Evolutionary conservation across 331 rosid species (phyloP).

Genomic region (Stylosanthes scabra): DNA sequence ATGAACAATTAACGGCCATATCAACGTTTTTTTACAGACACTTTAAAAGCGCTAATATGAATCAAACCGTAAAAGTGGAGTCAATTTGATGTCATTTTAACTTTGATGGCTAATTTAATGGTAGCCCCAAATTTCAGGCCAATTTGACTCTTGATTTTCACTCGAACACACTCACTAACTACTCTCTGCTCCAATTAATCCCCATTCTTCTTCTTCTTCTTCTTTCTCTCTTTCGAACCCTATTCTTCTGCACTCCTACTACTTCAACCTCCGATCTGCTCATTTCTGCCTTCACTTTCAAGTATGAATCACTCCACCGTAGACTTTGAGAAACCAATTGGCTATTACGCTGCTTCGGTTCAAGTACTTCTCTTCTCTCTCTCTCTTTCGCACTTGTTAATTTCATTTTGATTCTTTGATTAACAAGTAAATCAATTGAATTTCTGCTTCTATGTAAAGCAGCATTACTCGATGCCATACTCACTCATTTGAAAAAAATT

Average conservation of each 20-base stretch:
- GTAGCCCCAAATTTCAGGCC: no score
- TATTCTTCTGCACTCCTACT: background rate
- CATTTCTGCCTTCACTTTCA: slow-evolving; percentile 10
- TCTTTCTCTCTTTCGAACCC: background rate
- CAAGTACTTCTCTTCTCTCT: slow-evolving; percentile 51
- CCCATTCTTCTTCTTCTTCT: no score
- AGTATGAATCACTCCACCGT: slow-evolving; percentile 42
- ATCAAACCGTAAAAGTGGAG: no score
- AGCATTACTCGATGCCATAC: slow-evolving; percentile 27
- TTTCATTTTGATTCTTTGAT: slow-evolving; percentile 3
- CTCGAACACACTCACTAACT: no score
- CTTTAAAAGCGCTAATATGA: no score
- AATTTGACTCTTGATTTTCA: no score
- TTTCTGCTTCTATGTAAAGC: background rate
- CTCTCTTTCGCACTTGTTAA: background rate
- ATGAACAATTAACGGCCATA: no score
- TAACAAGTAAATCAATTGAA: background rate
- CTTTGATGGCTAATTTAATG: no score
- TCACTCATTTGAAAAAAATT: background rate
- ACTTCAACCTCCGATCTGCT: slow-evolving; percentile 33
- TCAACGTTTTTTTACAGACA: no score
- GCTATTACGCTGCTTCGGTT: slow-evolving; percentile 76
- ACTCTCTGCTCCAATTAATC: no score
- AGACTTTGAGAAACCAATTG: slow-evolving; percentile 67
- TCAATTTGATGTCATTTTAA: no score